Evolutionary conservation across 2,329 filamentous ascomycete genomes (phyloP).

Genomic region (Pestalotiopsis sp.): DNA sequence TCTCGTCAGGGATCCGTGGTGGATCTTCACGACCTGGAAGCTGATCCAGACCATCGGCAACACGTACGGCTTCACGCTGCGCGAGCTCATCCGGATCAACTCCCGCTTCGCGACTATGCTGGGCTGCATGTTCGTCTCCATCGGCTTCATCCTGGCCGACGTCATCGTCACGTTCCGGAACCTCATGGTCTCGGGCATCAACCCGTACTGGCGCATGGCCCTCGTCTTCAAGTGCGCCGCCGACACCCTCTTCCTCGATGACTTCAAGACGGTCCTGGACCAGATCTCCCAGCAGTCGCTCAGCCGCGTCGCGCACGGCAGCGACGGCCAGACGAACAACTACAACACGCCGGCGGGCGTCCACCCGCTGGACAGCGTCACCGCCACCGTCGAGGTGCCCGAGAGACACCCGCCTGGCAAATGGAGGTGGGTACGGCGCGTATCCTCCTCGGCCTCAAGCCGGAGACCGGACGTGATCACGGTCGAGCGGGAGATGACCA

Average conservation of each 20-base stretch:
- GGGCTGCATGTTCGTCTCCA: conserved; percentile 60
- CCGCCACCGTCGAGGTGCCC: not conserved
- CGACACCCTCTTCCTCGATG: conserved; percentile 68
- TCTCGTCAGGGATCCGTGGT: conserved; percentile 68
- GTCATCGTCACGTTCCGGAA: conserved; percentile 58
- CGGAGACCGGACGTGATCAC: not conserved
- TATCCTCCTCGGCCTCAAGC: not conserved
- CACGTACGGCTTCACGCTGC: conserved; percentile 9
- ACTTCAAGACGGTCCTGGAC: conserved; percentile 66
- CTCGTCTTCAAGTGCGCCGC: conserved; percentile 71
- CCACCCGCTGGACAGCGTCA: not conserved
- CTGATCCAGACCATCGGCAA: conserved; percentile 61
- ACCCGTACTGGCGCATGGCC: conserved; percentile 66
- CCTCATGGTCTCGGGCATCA: conserved; percentile 45
- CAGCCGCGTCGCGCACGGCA: not conserved
- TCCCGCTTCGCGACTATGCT: conserved; percentile 68
- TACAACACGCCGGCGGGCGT: not conserved
- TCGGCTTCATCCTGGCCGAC: conserved; percentile 64
- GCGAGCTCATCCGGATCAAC: conserved; percentile 55
- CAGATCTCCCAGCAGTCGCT: conserved; percentile 7
- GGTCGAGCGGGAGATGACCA: conserved; percentile 3
- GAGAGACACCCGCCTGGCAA: not conserved
- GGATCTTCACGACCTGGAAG: conserved; percentile 63
- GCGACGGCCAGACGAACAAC: not conserved
- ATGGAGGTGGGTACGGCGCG: not conserved